Percentiles rank a stretch among this genome's conserved stretches.
phyloP scores from a whole-genome alignment of 2,329 filamentous ascomycete genomes.

The Pseudopyricularia javanii region DNA sequence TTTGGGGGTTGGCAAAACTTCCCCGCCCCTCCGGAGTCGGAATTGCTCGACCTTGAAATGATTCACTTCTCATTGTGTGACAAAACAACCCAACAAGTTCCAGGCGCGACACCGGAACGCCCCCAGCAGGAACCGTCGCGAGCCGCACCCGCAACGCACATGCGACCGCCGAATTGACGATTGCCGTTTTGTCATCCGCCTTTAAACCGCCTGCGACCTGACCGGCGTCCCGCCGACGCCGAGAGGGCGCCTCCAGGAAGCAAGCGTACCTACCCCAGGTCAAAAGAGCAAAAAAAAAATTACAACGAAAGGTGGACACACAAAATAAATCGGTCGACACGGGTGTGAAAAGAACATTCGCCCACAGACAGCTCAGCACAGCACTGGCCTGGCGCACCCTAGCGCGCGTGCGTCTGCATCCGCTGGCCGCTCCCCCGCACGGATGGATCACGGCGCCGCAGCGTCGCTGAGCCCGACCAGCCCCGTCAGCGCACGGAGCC shows the following conservation, averaged over 20 bases:
- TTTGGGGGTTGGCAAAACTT: background rate
- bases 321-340: too few relatives aligned
- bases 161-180: background rate
- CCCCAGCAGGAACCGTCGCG: background rate
- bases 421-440: background rate
- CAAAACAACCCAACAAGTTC: background rate
- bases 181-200: background rate
- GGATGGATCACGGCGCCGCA: constrained; percentile 22
- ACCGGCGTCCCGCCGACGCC: background rate
- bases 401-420: background rate
- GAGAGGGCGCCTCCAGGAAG: background rate
- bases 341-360: too few relatives aligned
- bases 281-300: background rate
- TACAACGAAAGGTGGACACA: background rate
- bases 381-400: background rate
- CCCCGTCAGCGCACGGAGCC: constrained; percentile 36
- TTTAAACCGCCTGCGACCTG: background rate
- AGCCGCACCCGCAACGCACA: background rate
- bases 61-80: background rate
- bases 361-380: too few relatives aligned
- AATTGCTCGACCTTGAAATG: background rate
- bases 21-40: background rate
- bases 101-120: background rate
- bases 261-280: too few relatives aligned
- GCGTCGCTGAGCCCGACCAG: constrained; percentile 36